A percentile compares a stretch with the other conserved stretches of the same genome.
phyloP scores from a whole-genome alignment of 1,284 basidiomycete species.

The Malassezia sympodialis region DNA sequence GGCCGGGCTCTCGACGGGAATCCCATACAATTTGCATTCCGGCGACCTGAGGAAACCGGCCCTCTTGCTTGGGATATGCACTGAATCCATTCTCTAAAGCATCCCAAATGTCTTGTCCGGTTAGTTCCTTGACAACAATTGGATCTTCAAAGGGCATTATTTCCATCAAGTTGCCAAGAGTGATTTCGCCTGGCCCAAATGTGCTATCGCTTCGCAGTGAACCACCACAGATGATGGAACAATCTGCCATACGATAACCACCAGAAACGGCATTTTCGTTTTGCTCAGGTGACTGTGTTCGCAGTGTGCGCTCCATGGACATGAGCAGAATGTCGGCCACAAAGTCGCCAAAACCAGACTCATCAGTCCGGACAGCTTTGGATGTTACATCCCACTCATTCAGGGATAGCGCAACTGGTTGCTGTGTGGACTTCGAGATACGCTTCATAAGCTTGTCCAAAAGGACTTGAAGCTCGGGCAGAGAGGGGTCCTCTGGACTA shows the following conservation, averaged over 20 bases:
- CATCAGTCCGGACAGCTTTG: slow-evolving; percentile 59
- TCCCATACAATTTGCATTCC: slow-evolving; percentile 84
- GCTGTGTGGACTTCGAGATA: slow-evolving; percentile 60
- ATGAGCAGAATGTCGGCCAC: slow-evolving; percentile 76
- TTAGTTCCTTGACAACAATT: slow-evolving; percentile 65
- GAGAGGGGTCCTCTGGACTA: slow-evolving; percentile 58
- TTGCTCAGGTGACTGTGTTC: slow-evolving; percentile 26
- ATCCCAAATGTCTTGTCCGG: slow-evolving; percentile 71
- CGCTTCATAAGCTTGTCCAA: slow-evolving; percentile 61
- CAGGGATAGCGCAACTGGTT: slow-evolving; percentile 59
- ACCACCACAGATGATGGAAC: slow-evolving; percentile 51
- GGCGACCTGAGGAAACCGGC: slow-evolving; percentile 76
- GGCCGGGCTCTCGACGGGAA: slow-evolving; percentile 53
- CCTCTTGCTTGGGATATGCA: slow-evolving; percentile 82
- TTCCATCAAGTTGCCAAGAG: slow-evolving; percentile 71
- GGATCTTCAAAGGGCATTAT: slow-evolving; percentile 84
- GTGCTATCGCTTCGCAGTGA: slow-evolving; percentile 74
- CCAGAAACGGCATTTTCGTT: not conserved
- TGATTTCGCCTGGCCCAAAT: slow-evolving; percentile 65
- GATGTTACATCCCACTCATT: slow-evolving; percentile 67
- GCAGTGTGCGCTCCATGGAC: slow-evolving; percentile 70
- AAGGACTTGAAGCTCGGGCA: slow-evolving; percentile 56
- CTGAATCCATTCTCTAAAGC: slow-evolving; percentile 65
- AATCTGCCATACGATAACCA: slow-evolving; percentile 24
- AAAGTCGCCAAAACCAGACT: slow-evolving; percentile 78